Evolutionary conservation across 345 rosid genomes (phyloP), one percentile per base, ranked within the genome.

Genomic region (Kandelia obovata): DNA sequence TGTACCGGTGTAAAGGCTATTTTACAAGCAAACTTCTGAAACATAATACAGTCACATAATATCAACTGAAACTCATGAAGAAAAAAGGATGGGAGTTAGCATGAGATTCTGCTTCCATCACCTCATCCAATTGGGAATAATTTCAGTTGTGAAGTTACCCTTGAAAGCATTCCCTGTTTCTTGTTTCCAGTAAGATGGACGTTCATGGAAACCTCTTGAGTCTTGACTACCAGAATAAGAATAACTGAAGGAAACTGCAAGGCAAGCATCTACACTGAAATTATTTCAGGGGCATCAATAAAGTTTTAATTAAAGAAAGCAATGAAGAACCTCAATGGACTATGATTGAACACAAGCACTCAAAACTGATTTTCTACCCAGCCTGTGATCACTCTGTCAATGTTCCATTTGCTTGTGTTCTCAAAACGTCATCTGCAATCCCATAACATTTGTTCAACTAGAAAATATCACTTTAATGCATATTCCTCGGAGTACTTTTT

Each of bases 111-210:
- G 20, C 49, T 61, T 46, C 9, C 39, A 25, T 51, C 19, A 95
- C 97, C 98, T 86, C 98, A 95, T 90, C 78, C 92, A 94, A 73
- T 85, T 88, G 59, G 96, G 92, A 62, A 96, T 92, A 71, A 90
- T 83, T 78, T 88, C 96, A 46, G 87, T 59, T 46, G 84, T 78
- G 53, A 94, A 83, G 78, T 86, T 82, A 63, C 78, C 85, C 76
- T 83, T 86, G 79, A 95, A 87, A 31, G 89, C 47, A 39, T 11
- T 71, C 92, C 92, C 32, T 77, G 77, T 74, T 84, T 90, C 85
- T 84, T 90, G 76, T 75, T 87, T 60, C 98, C 98, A 71, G 73
- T 85, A 58, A 88, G 97, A 72, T 82, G 89, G 77, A 95, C 66
- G 67, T 90, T 89, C 94, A 92, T 90, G 34, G 83, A 76, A 51